phyloP scores from a whole-genome alignment of 2,329 filamentous ascomycete genomes.

The Colletotrichum neosansevieriae region DNA sequence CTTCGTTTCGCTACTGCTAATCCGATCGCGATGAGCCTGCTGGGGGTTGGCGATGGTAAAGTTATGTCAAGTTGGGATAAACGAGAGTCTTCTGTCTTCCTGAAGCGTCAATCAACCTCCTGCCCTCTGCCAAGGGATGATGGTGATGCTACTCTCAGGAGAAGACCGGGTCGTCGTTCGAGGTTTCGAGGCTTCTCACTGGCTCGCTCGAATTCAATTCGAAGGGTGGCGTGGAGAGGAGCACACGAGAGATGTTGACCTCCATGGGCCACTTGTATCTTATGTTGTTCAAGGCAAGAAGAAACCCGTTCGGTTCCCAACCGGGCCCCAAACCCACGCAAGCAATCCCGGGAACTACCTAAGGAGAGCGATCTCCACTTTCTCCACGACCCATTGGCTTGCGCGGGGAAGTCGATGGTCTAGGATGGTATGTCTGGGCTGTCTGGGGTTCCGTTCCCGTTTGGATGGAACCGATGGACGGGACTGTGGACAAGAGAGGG shows the following conservation, averaged over 20 bases:
- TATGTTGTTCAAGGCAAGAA: conserved; percentile 15
- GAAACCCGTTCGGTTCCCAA: conserved; percentile 5
- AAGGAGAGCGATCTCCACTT: conserved; percentile 26
- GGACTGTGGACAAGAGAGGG: not conserved
- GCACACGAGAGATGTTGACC: conserved; percentile 24
- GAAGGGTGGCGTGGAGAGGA: conserved; percentile 21
- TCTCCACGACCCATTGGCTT: conserved; percentile 36
- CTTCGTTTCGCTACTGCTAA: not conserved
- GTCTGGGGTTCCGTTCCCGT: conserved; percentile 47
- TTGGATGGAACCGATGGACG: not conserved
- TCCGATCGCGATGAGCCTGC: not conserved
- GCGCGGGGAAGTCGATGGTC: conserved; percentile 27
- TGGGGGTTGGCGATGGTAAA: not conserved
- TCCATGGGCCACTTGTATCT: conserved; percentile 26
- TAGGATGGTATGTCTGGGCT: no score
- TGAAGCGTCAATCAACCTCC: not conserved
- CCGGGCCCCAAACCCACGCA: conserved; percentile 5
- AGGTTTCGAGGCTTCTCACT: conserved; percentile 32
- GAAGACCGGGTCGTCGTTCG: conserved; percentile 2
- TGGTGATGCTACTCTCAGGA: conserved; percentile 16
- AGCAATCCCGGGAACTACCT: conserved; percentile 26
- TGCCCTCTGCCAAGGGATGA: conserved; percentile 18
- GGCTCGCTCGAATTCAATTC: conserved; percentile 37
- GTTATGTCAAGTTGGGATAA: conserved; percentile 10
- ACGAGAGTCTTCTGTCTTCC: conserved; percentile 29